Evolutionary conservation across 257 asterid genomes (phyloP).

Genomic region (Capsicum pubescens): DNA sequence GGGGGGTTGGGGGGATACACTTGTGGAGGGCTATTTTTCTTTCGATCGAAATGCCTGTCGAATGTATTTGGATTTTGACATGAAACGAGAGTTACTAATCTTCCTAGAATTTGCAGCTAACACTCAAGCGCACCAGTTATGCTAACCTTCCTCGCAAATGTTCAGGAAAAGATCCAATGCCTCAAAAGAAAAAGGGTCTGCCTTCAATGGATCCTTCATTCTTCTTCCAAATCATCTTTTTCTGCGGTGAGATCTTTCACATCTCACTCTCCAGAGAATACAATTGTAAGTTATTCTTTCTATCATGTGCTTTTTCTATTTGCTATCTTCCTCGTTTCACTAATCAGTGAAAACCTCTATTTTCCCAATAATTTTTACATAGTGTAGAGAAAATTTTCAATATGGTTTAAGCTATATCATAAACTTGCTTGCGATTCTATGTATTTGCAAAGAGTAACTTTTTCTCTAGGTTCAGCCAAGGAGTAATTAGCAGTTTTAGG

Average conservation of each 20-base stretch:
- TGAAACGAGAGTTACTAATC: background rate
- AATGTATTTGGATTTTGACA: background rate
- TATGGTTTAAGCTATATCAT: background rate
- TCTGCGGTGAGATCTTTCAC: background rate
- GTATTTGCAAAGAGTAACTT: background rate
- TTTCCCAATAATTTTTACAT: background rate
- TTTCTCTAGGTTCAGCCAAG: background rate
- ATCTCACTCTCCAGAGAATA: background rate
- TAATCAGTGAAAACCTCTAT: background rate
- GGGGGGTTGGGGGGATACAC: background rate
- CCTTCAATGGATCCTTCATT: background rate
- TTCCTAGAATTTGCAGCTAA: background rate
- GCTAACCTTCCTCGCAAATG: background rate
- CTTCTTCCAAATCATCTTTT: background rate
- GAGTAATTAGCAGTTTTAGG: background rate
- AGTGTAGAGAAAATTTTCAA: background rate
- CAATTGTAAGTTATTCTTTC: background rate
- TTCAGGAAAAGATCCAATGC: background rate
- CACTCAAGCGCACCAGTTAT: background rate
- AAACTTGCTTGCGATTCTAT: background rate
- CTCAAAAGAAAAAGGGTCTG: background rate
- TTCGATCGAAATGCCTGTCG: background rate
- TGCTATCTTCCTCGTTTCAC: background rate
- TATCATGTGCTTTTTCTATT: constrained; percentile 3
- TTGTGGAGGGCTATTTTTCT: background rate